Percentiles rank a stretch among this genome's conserved stretches.
Evolutionary conservation across 495 filamentous ascomycete species (phyloP).

Genomic region (Elasticomyces elasticus): DNA sequence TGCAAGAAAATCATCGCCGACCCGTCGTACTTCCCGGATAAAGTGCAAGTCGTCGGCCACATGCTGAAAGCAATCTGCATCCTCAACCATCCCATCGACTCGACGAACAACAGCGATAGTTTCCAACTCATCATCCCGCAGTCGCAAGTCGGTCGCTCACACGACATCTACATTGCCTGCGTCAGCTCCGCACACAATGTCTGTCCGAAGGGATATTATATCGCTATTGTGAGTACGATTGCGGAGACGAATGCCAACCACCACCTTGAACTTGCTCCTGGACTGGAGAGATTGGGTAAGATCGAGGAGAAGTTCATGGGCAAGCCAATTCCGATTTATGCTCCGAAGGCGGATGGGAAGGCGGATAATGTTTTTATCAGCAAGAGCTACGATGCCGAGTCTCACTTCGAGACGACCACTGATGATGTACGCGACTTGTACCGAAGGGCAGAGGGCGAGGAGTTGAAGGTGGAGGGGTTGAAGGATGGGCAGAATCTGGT

Average conservation of each 20-base stretch:
- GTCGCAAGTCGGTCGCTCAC: constrained; percentile 86
- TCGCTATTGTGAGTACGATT: constrained; percentile 96
- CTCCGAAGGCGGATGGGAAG: constrained; percentile 75
- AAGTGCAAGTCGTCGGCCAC: constrained; percentile 77
- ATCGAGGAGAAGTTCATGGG: constrained; percentile 98
- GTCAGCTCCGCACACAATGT: constrained; percentile 96
- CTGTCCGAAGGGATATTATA: constrained; percentile 97
- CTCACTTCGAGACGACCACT: constrained; percentile 91
- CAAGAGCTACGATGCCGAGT: constrained; percentile 95
- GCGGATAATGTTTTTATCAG: constrained; percentile 94
- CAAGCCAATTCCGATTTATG: constrained; percentile 81
- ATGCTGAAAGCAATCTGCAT: constrained; percentile 95
- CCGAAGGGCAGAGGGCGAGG: constrained; percentile 72
- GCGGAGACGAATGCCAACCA: constrained; percentile 86
- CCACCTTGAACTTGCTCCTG: constrained; percentile 86
- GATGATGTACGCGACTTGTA: constrained; percentile 96
- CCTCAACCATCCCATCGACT: constrained; percentile 83
- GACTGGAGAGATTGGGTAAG: constrained; percentile 82
- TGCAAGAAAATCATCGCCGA: constrained; percentile 93
- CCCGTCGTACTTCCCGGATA: constrained; percentile 89
- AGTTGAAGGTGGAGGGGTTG: constrained; percentile 54
- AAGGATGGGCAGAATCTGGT: constrained; percentile 35
- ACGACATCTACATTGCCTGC: constrained; percentile 97
- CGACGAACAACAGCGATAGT: constrained; percentile 82
- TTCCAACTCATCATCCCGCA: constrained; percentile 96